phyloP scores from a whole-genome alignment of 345 rosid species.

The Citrus sp. region DNA sequence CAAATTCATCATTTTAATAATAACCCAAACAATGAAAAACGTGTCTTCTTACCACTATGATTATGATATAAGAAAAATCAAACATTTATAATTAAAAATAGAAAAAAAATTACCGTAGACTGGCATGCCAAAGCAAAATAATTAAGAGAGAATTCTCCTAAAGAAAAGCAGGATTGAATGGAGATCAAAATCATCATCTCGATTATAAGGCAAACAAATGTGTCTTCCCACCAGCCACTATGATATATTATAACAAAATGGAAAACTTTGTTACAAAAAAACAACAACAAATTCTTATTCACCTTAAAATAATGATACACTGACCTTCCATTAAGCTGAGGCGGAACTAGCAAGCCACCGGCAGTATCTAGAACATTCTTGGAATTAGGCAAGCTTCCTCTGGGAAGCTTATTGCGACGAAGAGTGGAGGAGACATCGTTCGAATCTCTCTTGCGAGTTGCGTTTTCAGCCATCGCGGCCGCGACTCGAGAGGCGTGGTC shows the following conservation, averaged over 20 bases:
- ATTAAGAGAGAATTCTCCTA: not conserved
- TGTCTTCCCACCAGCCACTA: not conserved
- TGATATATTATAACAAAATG: no score
- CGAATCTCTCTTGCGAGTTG: constrained; percentile 64
- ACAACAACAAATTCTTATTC: not conserved
- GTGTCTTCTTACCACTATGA: not conserved
- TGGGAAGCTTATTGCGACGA: constrained; percentile 55
- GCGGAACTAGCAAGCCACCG: constrained; percentile 67
- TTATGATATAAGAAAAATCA: not conserved
- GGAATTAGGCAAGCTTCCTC: constrained; percentile 46
- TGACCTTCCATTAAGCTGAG: constrained; percentile 87
- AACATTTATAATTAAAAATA: not conserved
- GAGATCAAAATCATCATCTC: not conserved
- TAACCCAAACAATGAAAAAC: not conserved
- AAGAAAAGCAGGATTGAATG: not conserved
- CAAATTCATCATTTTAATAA: not conserved
- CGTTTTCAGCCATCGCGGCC: constrained; percentile 64
- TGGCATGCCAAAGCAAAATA: not conserved
- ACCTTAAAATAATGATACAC: not conserved
- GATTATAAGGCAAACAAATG: not conserved
- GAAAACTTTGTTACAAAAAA: no score
- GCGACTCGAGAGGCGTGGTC: constrained; percentile 81
- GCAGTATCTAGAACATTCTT: constrained; percentile 61
- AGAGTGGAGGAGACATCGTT: constrained; percentile 37
- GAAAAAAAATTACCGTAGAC: not conserved